Conservation (phyloP, 257 asterid species). For the Solanum sejunctum region DNA sequence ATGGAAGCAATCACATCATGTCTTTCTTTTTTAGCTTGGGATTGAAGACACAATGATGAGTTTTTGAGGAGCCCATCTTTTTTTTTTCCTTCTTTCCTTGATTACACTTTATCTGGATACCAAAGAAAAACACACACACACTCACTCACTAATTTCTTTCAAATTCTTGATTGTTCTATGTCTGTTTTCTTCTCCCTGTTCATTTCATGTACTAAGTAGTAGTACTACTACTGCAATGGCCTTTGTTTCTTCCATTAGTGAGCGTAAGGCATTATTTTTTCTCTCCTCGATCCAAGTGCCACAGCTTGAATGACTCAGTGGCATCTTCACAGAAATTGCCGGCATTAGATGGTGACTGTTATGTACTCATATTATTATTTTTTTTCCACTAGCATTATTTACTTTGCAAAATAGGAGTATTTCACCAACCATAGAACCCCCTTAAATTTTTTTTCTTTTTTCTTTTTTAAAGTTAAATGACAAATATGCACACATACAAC, state of each 20-base stretch:
- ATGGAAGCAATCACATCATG: conserved; percentile 4
- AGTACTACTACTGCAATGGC: background rate
- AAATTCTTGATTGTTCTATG: conserved; percentile 11
- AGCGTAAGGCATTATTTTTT: background rate
- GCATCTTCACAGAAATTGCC: conserved; percentile 16
- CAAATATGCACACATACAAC: too few species aligned
- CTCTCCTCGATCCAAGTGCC: conserved; percentile 18
- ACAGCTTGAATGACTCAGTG: conserved; percentile 7
- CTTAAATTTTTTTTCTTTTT: too few species aligned
- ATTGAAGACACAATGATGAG: conserved; percentile 35
- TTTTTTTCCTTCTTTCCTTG: background rate
- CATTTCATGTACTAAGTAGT: background rate
- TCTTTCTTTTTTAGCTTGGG: conserved; percentile 9
- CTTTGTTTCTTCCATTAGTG: background rate
- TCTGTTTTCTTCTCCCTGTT: background rate
- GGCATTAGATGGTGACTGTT: conserved; percentile 5
- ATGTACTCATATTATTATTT: background rate
- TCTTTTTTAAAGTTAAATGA: background rate
- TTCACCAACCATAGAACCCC: background rate
- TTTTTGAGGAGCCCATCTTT: conserved; percentile 22
- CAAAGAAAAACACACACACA: background rate
- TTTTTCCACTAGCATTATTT: background rate
- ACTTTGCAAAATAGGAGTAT: background rate
- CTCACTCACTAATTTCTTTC: background rate
- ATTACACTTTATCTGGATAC: background rate